Percentiles rank a stretch among this genome's conserved stretches.
phyloP scores from a whole-genome alignment of 306 rosid genomes.

The Vigna reflexopilosa region DNA sequence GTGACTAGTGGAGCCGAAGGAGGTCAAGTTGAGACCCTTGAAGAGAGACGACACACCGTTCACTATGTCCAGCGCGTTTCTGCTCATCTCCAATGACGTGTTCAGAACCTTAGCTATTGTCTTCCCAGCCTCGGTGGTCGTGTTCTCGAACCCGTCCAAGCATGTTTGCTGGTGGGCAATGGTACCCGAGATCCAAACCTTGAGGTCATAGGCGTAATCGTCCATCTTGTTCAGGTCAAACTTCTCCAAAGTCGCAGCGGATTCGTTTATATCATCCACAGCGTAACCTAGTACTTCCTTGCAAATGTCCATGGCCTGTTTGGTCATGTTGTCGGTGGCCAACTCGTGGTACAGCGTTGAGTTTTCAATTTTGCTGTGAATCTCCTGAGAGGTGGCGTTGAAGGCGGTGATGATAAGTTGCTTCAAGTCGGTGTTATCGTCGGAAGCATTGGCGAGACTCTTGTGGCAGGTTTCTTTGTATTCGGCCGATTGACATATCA shows the following conservation, averaged over 20 bases:
- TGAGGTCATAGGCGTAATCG: slow-evolving; percentile 60
- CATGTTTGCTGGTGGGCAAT: slow-evolving; percentile 76
- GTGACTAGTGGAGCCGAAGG: neutral
- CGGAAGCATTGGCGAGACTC: slow-evolving; percentile 42
- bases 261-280: slow-evolving; percentile 56
- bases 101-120: slow-evolving; percentile 60
- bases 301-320: slow-evolving; percentile 70
- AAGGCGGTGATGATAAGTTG: slow-evolving; percentile 61
- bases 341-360: slow-evolving; percentile 48
- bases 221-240: slow-evolving; percentile 48
- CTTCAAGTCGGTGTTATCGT: slow-evolving; percentile 52
- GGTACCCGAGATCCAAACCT: slow-evolving; percentile 76
- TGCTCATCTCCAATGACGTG: slow-evolving; percentile 60
- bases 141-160: slow-evolving; percentile 72
- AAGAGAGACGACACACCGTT: slow-evolving; percentile 42
- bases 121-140: slow-evolving; percentile 56
- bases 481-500: slow-evolving; percentile 62
- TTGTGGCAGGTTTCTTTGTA: slow-evolving; percentile 62
- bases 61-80: slow-evolving; percentile 73
- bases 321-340: slow-evolving; percentile 51
- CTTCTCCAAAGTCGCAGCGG: slow-evolving; percentile 44
- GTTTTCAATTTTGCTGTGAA: slow-evolving; percentile 40
- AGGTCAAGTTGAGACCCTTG: neutral
- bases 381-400: slow-evolving; percentile 45
- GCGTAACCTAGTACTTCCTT: slow-evolving; percentile 74